These are phyloP conservation scores for Ligustrum vulgare DNA, from an alignment of 257 asterid genomes.

Conservation along the genomic window DNA sequence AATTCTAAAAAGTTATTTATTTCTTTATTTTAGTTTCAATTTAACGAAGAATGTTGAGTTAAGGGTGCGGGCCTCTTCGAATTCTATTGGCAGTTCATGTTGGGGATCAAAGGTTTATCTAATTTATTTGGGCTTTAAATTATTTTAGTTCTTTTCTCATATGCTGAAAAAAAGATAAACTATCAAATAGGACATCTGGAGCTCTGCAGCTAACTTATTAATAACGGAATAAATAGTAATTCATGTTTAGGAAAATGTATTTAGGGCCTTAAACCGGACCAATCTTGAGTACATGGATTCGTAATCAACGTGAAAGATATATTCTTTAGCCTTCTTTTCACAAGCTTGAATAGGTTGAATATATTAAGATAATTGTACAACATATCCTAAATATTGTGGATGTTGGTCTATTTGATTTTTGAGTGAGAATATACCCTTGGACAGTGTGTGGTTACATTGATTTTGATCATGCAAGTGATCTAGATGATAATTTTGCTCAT, in stretches of 20 bases:
- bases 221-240: not conserved
- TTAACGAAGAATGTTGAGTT: not conserved
- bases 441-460: no score
- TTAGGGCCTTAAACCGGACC: no score
- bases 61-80: not conserved
- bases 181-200: no score
- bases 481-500: no score
- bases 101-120: slow-evolving; percentile 7
- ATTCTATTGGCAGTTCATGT: not conserved
- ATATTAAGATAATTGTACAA: no score
- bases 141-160: not conserved
- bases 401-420: no score
- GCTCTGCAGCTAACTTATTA: no score
- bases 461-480: no score
- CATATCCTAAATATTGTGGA: no score
- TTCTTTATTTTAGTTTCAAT: not conserved
- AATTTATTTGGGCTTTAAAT: not conserved
- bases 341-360: not conserved
- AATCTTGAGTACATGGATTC: not conserved
- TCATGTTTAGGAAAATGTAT: not conserved
- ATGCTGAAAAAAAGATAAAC: not conserved
- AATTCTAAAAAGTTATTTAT: not conserved
- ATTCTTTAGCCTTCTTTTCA: not conserved
- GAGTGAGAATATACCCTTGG: no score
- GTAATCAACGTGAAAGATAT: not conserved